Evolutionary conservation across 2,329 filamentous ascomycete species (phyloP).

Genomic region (Bipolaris bicolor): DNA sequence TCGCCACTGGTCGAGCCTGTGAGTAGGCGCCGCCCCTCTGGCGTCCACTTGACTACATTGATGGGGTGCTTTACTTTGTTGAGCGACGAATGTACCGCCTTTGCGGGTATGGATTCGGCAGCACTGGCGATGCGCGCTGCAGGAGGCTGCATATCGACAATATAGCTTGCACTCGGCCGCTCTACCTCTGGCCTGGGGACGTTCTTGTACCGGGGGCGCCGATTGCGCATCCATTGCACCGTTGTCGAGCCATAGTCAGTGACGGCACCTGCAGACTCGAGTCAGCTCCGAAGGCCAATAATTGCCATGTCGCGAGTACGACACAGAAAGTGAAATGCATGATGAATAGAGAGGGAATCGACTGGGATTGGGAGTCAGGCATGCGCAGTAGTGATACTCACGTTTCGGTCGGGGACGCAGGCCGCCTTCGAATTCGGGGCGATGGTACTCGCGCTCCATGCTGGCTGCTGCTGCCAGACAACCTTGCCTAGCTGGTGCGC

Average conservation of each 20-base stretch:
- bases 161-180: slow-evolving; percentile 85
- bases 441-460: slow-evolving; percentile 49
- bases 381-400: slow-evolving; percentile 28
- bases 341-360: neutral
- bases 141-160: slow-evolving; percentile 90
- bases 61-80: slow-evolving; percentile 99
- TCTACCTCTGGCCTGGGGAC: slow-evolving; percentile 76
- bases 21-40: slow-evolving; percentile 87
- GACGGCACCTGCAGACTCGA: slow-evolving; percentile 70
- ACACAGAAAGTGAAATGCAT: neutral
- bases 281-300: slow-evolving; percentile 1
- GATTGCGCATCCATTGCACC: slow-evolving; percentile 87
- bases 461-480: slow-evolving; percentile 11
- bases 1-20: slow-evolving; percentile 96
- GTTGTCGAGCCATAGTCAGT: slow-evolving; percentile 93
- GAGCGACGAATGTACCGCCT: slow-evolving; percentile 94
- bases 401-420: slow-evolving; percentile 46
- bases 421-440: slow-evolving; percentile 42
- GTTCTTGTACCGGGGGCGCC: slow-evolving; percentile 76
- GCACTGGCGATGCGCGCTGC: slow-evolving; percentile 74
- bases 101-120: slow-evolving; percentile 88
- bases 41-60: slow-evolving; percentile 97
- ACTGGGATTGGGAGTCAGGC: neutral
- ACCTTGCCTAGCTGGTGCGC: slow-evolving; percentile 1
- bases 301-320: neutral